A percentile compares a stretch with the other conserved stretches of the same genome.
Conservation (phyloP, 306 rosid genomes). For the Delonix regia region DNA sequence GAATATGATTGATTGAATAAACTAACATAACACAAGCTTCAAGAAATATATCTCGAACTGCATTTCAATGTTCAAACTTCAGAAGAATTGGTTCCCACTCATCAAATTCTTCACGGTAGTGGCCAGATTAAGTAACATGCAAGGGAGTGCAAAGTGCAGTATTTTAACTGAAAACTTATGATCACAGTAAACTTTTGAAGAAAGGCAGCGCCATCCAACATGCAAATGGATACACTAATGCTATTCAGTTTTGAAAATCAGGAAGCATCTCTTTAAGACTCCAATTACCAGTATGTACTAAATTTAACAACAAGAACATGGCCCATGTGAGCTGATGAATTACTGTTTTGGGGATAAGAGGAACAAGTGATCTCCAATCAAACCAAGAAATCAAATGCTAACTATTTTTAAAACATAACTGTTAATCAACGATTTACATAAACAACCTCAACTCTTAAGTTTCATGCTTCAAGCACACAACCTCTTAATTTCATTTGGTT, state of each 20-base stretch:
- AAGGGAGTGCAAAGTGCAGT: not conserved
- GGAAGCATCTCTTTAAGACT: not conserved
- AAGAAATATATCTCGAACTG: not conserved
- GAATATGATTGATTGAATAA: not conserved
- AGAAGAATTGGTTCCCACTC: not conserved
- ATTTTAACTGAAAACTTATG: not conserved
- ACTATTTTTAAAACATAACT: not conserved
- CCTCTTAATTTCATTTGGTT: not conserved
- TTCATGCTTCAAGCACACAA: not conserved
- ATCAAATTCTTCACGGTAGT: not conserved
- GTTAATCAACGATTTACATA: not conserved
- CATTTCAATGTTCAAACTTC: not conserved
- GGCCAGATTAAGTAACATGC: not conserved
- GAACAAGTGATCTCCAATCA: not conserved
- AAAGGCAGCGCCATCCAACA: not conserved
- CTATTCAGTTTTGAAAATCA: slow-evolving; percentile 3
- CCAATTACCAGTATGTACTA: not conserved
- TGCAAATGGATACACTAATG: too few relatives aligned
- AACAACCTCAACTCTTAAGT: not conserved
- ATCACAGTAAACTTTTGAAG: not conserved
- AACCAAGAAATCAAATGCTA: not conserved
- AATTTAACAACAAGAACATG: not conserved
- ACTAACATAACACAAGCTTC: not conserved
- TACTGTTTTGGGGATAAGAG: not conserved
- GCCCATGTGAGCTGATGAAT: not conserved